Evolutionary conservation across 2,329 filamentous ascomycete genomes (phyloP).

Genomic region (Clarireedia homoeocarpa): DNA sequence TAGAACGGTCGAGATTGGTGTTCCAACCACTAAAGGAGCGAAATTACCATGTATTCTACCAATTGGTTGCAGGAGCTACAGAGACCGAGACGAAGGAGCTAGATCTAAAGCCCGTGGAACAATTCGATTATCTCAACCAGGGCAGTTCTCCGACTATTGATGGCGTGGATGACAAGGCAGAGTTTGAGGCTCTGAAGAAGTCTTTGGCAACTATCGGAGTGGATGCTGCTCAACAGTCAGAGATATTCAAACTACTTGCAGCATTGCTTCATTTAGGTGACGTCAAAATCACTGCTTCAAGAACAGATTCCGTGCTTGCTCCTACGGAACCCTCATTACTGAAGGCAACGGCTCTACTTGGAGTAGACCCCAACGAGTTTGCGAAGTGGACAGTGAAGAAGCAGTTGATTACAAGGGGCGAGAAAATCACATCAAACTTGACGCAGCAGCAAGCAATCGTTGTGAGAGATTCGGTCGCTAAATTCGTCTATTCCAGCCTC

Average conservation of each 20-base stretch:
- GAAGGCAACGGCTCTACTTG: constrained; percentile 75
- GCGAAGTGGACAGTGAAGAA: constrained; percentile 99
- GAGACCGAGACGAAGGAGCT: constrained; percentile 76
- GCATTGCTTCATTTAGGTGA: constrained; percentile 92
- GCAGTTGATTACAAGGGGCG: constrained; percentile 88
- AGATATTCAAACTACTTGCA: constrained; percentile 85
- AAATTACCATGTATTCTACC: constrained; percentile 99
- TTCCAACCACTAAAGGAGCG: constrained; percentile 97
- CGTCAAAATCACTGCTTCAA: constrained; percentile 86
- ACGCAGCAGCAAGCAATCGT: constrained; percentile 90
- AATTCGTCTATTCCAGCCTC: constrained; percentile 95
- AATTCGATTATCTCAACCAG: constrained; percentile 95
- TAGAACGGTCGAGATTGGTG: constrained; percentile 90
- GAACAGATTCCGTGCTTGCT: constrained; percentile 78
- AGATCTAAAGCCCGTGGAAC: constrained; percentile 70
- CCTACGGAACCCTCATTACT: constrained; percentile 74
- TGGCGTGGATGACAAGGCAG: constrained; percentile 89
- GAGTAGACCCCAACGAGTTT: constrained; percentile 79
- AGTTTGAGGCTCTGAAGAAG: constrained; percentile 81
- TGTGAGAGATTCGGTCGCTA: constrained; percentile 93
- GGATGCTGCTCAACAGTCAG: constrained; percentile 59
- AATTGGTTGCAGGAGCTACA: constrained; percentile 86
- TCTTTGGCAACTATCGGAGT: constrained; percentile 88
- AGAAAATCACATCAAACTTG: constrained; percentile 95
- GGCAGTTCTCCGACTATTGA: constrained; percentile 86